phyloP scores from a whole-genome alignment of 2,329 filamentous ascomycete genomes.

The Fusarium fujikuroi region DNA sequence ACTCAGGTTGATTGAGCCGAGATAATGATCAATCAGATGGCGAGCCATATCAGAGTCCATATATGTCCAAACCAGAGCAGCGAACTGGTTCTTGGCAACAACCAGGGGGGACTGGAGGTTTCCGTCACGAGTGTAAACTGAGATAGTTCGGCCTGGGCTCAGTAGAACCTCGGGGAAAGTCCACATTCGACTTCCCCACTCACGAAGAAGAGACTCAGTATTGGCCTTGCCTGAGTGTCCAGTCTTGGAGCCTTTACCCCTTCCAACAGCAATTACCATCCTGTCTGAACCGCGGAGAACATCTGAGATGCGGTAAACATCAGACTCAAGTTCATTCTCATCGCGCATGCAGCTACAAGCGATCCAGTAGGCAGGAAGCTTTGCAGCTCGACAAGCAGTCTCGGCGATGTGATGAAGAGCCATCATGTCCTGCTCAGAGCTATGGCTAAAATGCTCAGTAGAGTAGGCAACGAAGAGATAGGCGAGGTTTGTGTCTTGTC shows the following conservation, averaged over 20 bases:
- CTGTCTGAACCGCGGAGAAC: slow-evolving; percentile 41
- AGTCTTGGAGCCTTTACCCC: slow-evolving; percentile 21
- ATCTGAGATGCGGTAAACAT: slow-evolving; percentile 44
- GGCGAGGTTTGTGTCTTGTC: slow-evolving; percentile 28
- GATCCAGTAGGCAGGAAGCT: slow-evolving; percentile 43
- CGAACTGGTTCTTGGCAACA: slow-evolving; percentile 49
- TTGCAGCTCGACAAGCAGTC: slow-evolving; percentile 41
- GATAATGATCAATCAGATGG: slow-evolving; percentile 51
- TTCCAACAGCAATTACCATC: slow-evolving; percentile 42
- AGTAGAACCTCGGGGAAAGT: slow-evolving; percentile 45
- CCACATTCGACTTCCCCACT: slow-evolving; percentile 47
- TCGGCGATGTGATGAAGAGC: slow-evolving; percentile 44
- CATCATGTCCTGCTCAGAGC: slow-evolving; percentile 38
- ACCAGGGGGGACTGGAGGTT: slow-evolving; percentile 31
- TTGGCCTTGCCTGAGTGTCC: slow-evolving; percentile 23
- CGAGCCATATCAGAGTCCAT: slow-evolving; percentile 44
- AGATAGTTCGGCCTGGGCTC: slow-evolving; percentile 38
- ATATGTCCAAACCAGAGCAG: slow-evolving; percentile 45
- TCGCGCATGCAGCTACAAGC: slow-evolving; percentile 44
- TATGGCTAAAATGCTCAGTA: slow-evolving; percentile 41
- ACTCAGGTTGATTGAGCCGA: slow-evolving; percentile 47
- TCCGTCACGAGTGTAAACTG: slow-evolving; percentile 41
- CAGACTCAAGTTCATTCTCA: slow-evolving; percentile 37
- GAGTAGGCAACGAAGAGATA: slow-evolving; percentile 45
- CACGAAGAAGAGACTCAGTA: slow-evolving; percentile 39